A percentile compares a stretch with the other conserved stretches of the same genome.
These are phyloP conservation scores for Ochetophila trinervis DNA, from an alignment of 306 rosid genomes.

Conservation along the genomic window DNA sequence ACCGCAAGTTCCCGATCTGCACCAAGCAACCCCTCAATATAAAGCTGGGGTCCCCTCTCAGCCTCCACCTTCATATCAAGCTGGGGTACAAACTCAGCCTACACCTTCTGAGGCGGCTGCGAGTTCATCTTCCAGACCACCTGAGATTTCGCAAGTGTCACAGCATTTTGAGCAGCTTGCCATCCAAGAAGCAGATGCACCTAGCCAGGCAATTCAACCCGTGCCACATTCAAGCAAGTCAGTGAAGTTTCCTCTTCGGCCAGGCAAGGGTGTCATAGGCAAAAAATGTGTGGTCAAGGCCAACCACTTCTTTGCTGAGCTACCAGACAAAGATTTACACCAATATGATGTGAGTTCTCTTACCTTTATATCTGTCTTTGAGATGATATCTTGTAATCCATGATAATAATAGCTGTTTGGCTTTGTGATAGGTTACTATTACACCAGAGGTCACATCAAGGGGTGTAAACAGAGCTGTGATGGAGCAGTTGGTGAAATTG, in stretches of 20 bases:
- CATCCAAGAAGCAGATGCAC: constrained; percentile 37
- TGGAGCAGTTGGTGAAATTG: constrained; percentile 63
- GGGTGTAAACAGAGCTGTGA: constrained; percentile 90
- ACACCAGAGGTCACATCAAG: constrained; percentile 85
- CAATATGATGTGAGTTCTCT: constrained; percentile 83
- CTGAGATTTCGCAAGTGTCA: constrained; percentile 36
- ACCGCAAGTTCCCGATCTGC: constrained; percentile 89
- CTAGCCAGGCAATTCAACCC: constrained; percentile 45
- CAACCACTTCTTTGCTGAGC: constrained; percentile 87
- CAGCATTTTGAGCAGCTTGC: constrained; percentile 36
- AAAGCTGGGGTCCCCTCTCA: constrained; percentile 57
- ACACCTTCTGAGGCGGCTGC: constrained; percentile 35
- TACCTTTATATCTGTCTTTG: not conserved
- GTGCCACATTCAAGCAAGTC: constrained; percentile 68
- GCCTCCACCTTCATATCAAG: constrained; percentile 46
- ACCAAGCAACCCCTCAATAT: constrained; percentile 84
- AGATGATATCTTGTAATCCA: not conserved
- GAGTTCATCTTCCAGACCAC: constrained; percentile 56
- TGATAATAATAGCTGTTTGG: constrained; percentile 5
- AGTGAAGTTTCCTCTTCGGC: constrained; percentile 87
- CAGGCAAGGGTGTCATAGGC: constrained; percentile 82
- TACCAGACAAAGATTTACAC: constrained; percentile 87
- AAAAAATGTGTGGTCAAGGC: constrained; percentile 71
- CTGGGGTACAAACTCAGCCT: constrained; percentile 55
- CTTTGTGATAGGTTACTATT: constrained; percentile 67